These are phyloP conservation scores for Golubevia pallescens DNA, from an alignment of 1,284 basidiomycete species.

Conservation along the genomic window DNA sequence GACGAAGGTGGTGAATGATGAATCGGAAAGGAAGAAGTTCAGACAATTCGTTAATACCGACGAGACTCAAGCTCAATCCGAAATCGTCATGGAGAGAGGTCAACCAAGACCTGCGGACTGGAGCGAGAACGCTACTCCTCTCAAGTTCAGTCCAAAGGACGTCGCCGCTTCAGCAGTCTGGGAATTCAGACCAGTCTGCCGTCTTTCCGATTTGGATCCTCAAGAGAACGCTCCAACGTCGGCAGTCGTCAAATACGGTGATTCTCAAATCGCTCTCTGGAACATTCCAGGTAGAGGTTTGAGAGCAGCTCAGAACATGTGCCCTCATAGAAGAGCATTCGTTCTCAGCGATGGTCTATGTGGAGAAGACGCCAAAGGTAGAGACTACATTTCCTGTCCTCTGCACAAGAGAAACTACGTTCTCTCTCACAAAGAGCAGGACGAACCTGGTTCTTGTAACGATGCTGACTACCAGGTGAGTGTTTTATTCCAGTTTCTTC, in stretches of 20 bases:
- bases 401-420: slow-evolving; percentile 77
- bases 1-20: slow-evolving; percentile 73
- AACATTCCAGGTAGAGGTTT: slow-evolving; percentile 71
- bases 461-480: slow-evolving; percentile 70
- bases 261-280: slow-evolving; percentile 76
- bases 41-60: slow-evolving; percentile 75
- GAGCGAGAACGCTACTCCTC: slow-evolving; percentile 70
- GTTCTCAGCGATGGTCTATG: slow-evolving; percentile 74
- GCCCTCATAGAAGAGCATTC: slow-evolving; percentile 74
- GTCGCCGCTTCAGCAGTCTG: slow-evolving; percentile 69
- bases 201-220: slow-evolving; percentile 69
- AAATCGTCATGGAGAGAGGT: slow-evolving; percentile 72
- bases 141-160: slow-evolving; percentile 67
- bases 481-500: too few species aligned
- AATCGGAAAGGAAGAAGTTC: slow-evolving; percentile 70
- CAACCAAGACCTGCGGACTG: slow-evolving; percentile 75
- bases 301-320: slow-evolving; percentile 76
- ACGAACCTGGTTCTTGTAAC: slow-evolving; percentile 72
- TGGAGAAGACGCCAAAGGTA: slow-evolving; percentile 57
- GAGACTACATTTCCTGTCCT: slow-evolving; percentile 68
- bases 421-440: slow-evolving; percentile 63
- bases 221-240: slow-evolving; percentile 68
- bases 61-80: slow-evolving; percentile 69
- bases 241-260: slow-evolving; percentile 74
- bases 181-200: slow-evolving; percentile 72